Conservation (phyloP, 1,284 basidiomycete genomes). For the Leccinum subrobustum region DNA sequence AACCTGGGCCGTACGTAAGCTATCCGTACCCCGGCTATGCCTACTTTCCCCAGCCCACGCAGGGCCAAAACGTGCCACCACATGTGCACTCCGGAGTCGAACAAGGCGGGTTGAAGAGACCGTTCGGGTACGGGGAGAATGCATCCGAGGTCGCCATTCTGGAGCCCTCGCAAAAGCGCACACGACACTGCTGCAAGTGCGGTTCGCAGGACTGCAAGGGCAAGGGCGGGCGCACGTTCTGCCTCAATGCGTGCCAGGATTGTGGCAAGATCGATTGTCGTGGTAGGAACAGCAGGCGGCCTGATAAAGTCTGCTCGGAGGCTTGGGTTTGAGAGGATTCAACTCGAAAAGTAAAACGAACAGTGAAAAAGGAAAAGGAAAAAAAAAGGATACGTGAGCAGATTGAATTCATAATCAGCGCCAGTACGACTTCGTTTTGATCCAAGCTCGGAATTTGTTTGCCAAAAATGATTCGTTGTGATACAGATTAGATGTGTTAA, state of each 20-base stretch:
- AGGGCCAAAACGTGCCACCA: constrained; percentile 23
- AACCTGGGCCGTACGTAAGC: constrained; percentile 31
- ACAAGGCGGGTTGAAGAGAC: constrained; percentile 29
- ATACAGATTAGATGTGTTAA: constrained; percentile 9
- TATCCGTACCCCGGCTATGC: constrained; percentile 33
- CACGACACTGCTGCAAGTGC: constrained; percentile 65
- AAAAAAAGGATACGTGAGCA: background rate
- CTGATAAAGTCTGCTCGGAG: constrained; percentile 66
- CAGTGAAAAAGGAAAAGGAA: background rate
- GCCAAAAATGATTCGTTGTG: constrained; percentile 7
- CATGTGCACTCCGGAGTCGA: constrained; percentile 27
- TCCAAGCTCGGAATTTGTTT: constrained; percentile 9
- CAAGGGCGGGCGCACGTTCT: constrained; percentile 69
- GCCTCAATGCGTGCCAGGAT: constrained; percentile 68
- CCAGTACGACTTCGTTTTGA: background rate
- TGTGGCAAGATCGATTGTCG: constrained; percentile 71
- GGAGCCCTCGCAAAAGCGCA: constrained; percentile 43
- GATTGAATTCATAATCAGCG: background rate
- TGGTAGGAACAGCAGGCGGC: constrained; percentile 69
- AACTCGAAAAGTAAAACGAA: background rate
- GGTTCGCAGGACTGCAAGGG: constrained; percentile 75
- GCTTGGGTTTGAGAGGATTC: constrained; percentile 44
- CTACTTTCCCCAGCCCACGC: constrained; percentile 28
- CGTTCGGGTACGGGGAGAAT: constrained; percentile 32
- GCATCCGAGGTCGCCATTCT: constrained; percentile 32